Conservation (phyloP, 139 green algal species). For the Eudorina sp. region DNA sequence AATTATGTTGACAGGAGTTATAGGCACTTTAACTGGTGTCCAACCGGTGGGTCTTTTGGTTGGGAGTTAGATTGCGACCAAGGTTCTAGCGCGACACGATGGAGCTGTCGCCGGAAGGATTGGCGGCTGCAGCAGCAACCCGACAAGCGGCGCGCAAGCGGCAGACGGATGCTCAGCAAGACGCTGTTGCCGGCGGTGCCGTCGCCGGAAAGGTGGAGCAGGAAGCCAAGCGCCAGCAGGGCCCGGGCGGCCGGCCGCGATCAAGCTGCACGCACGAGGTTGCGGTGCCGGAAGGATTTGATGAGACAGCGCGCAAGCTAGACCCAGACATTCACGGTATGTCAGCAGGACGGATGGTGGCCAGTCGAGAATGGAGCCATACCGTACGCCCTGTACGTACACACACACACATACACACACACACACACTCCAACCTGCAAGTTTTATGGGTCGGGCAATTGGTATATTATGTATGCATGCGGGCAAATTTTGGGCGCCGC, state of each 20-base stretch:
- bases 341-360: no score
- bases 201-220: neutral
- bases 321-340: slow-evolving; percentile 61
- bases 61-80: no score
- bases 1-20: no score
- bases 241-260: slow-evolving; percentile 7
- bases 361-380: no score
- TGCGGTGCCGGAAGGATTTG: slow-evolving; percentile 74
- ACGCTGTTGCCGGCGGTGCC: neutral
- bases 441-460: no score
- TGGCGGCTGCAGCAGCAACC: slow-evolving; percentile 68
- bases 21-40: no score
- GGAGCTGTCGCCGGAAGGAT: slow-evolving; percentile 55
- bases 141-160: slow-evolving; percentile 76
- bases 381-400: no score
- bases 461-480: no score
- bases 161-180: neutral
- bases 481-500: no score
- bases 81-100: slow-evolving; percentile 7
- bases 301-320: slow-evolving; percentile 57
- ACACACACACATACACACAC: no score
- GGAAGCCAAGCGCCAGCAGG: slow-evolving; percentile 44
- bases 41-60: no score
- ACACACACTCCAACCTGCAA: no score
- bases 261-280: slow-evolving; percentile 78